Percentiles rank a stretch among this genome's conserved stretches.
Conservation (phyloP, 352 stramenopile genomes). For the Pythium rhizo-oryzae region DNA sequence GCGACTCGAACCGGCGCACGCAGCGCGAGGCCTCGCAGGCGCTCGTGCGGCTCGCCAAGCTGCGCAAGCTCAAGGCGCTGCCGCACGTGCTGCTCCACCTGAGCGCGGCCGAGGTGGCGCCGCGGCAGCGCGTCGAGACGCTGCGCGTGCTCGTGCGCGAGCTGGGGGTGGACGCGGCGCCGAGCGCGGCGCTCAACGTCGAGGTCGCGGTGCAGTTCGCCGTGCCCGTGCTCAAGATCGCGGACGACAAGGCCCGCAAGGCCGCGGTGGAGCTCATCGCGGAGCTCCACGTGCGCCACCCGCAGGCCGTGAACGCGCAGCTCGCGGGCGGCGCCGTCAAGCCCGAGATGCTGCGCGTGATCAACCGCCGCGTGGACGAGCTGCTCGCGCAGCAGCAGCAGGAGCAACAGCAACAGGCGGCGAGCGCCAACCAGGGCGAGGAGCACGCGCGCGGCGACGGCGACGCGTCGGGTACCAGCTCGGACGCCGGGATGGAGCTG, state of each 20-base stretch:
- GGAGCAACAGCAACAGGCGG: neutral
- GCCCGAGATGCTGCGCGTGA: conserved; percentile 76
- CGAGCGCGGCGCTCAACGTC: conserved; percentile 39
- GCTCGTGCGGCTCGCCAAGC: conserved; percentile 59
- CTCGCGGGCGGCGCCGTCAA: conserved; percentile 49
- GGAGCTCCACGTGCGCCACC: conserved; percentile 48
- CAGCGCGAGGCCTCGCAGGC: conserved; percentile 68
- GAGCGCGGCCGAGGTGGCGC: conserved; percentile 59
- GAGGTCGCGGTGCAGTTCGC: conserved; percentile 74
- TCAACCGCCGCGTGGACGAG: conserved; percentile 78
- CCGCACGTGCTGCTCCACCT: conserved; percentile 65
- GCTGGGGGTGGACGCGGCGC: conserved; percentile 42
- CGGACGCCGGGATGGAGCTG: conserved; percentile 34
- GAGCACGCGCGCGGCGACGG: no score
- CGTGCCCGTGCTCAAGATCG: conserved; percentile 67
- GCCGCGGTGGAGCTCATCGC: conserved; percentile 70
- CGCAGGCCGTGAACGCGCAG: conserved; percentile 40
- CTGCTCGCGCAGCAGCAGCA: conserved; percentile 48
- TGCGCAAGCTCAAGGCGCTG: conserved; percentile 61
- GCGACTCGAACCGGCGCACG: conserved; percentile 84
- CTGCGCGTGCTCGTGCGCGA: conserved; percentile 59
- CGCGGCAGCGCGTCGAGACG: conserved; percentile 58
- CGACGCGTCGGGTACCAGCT: neutral
- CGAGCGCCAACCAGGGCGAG: conserved; percentile 48
- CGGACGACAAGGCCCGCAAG: conserved; percentile 79